Base-by-base conservation (phyloP, 2,329 filamentous ascomycete genomes). In the Metarhizium robertsii region DNA sequence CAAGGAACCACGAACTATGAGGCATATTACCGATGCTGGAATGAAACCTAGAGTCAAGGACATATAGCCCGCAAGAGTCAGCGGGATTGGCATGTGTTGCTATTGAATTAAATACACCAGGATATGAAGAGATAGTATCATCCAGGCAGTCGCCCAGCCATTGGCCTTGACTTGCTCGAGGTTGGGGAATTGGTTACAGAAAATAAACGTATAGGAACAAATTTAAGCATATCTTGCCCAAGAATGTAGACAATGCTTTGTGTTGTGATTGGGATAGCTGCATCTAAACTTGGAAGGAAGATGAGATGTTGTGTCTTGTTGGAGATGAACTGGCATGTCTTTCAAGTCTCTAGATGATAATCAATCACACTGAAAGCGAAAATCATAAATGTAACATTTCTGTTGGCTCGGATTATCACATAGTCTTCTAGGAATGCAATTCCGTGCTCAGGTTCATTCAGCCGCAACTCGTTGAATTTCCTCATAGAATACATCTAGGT, bases 141-240 rank as follows among this genome's bases (percentile, higher is more conserved):
- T 25, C 48, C 32, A 29, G 20, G 20, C n/a, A 43, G 20, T 10
- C 49, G 34, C 40, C 16, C 34, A 2, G 43, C 11, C 34, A 43
- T 55, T 46, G 46, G 42, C 34, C 54, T 46, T 30, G 11, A 10
- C 34, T 46, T 34, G 43, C 36, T 14, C 25, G 5, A n/a, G 11
- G 45, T 25, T 53, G 46, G 29, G 29, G 42, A 45, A 45, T 55
- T 55, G 50, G 54, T 29, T 55, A 55, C 36, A 42, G 45, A 48
- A 55, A 53, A 46, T 29, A 53, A 38, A 53, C 36, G 10, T 50
- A 13, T 36, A 50, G 25, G 50, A 30, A 45, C 32, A 40, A 55
- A 53, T 36, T 13, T 25, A 50, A 53, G 50, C 46, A 38, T 42
- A 53, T 50, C 30, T 16, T 43, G 7, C 50, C 45, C 48, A 38